Evolutionary conservation across 371 early-diverging fungal species (phyloP), one percentile per base, ranked within the genome.

Genomic region (Zancudomyces culisetae): DNA sequence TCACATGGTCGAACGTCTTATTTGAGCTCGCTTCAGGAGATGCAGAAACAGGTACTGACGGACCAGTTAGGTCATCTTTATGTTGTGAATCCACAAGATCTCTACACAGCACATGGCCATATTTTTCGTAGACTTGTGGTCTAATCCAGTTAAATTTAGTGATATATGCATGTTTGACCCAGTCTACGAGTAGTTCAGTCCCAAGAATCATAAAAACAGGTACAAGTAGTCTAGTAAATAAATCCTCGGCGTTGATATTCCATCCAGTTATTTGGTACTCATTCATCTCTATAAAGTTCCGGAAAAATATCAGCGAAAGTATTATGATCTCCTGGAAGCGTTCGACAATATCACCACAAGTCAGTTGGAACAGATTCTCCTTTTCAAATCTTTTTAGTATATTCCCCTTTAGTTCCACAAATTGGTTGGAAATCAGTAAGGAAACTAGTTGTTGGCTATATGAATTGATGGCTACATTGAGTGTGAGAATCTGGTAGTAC

Each of bases 111-210:
- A 88, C 76, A 55, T 93, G 91, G 13, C 80, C 72, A 54, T 86
- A 94, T 54, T 80, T 75, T 1, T 70, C 74, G 66, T 95, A 97
- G 2, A 93, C 81, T 3, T 75, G 77, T 1, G 93, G 91, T 20
- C 86, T 63, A 49, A 95, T 83, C 55, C 83, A 83, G 63, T 98
- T 98, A 69, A 93, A 93, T 59, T 94, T 95, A 18, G 89, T 87
- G 51, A 98, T 87, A 60, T 95, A 96, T 0, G 94, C 86, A 64
- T 98, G 98, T 63, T 98, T 98, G 47, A 94, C 68, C 93, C 96
- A 96, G 66, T 98, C 97, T 6, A 94, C 93, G 19, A 91, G 62
- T 2, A 94, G 64, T 62, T 96, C 96, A 22, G 90, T 85, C 0
- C 77, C 79, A 46, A 86, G 6, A 6, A 45, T 19, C 45, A 45